These are phyloP conservation scores for Kappamyces sp. DNA, from an alignment of 192 early-diverging fungal genomes.

Conservation along the genomic window DNA sequence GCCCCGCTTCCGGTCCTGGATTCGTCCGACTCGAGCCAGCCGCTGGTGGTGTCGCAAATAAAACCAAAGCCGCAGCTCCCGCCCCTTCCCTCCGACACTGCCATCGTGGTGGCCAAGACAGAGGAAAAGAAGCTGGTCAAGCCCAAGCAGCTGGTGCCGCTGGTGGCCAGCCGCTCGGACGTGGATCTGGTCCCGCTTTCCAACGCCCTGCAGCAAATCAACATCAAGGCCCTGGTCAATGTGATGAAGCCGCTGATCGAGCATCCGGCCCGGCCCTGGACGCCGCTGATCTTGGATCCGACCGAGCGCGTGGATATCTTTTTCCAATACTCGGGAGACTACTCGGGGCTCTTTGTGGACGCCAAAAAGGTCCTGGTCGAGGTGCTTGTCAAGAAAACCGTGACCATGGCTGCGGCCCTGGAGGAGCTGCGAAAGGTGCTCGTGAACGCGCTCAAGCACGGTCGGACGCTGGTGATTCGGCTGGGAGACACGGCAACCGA, in stretches of 20 bases:
- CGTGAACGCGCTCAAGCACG: constrained; percentile 29
- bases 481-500: constrained; percentile 30
- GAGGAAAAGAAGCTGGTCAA: too few species aligned
- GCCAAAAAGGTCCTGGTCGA: constrained; percentile 31
- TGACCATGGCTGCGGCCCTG: constrained; percentile 18
- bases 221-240: constrained; percentile 20
- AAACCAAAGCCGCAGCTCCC: too few species aligned
- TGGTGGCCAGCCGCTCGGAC: too few species aligned
- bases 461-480: constrained; percentile 26
- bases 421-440: constrained; percentile 21
- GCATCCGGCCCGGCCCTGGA: constrained; percentile 24
- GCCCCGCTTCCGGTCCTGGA: too few species aligned
- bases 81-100: too few species aligned
- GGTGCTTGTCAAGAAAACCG: constrained; percentile 24
- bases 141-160: too few species aligned
- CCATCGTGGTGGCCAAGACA: too few species aligned
- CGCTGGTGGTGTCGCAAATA: too few species aligned
- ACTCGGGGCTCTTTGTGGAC: constrained; percentile 25
- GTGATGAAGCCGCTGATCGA: constrained; percentile 19
- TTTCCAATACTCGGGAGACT: constrained; percentile 33
- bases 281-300: constrained; percentile 37
- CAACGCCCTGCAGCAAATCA: constrained; percentile 1
- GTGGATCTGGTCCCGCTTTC: neutral
- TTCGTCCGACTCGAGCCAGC: too few species aligned
- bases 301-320: constrained; percentile 26